Evolutionary conservation across 441 rosid species (phyloP).

Genomic region (Adansonia gregorii): DNA sequence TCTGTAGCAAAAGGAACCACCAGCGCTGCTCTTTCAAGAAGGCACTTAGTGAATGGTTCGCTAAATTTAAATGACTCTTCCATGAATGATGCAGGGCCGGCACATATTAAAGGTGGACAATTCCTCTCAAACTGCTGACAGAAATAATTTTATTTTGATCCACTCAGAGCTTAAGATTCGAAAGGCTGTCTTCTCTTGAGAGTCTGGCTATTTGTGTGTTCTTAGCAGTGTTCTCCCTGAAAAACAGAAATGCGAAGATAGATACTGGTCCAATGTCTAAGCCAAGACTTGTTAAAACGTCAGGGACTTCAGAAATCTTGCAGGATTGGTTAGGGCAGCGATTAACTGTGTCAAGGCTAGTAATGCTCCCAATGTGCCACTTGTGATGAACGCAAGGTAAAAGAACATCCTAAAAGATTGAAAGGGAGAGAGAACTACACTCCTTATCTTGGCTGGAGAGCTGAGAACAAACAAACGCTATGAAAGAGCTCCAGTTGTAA

Average conservation of each 20-base stretch:
- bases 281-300: conserved; percentile 62
- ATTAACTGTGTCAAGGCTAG: conserved; percentile 79
- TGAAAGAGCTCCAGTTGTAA: conserved; percentile 36
- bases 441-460: conserved; percentile 78
- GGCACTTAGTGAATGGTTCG: conserved; percentile 69
- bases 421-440: conserved; percentile 92
- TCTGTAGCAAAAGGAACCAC: conserved; percentile 81
- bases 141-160: conserved; percentile 63
- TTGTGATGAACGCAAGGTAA: conserved; percentile 81
- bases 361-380: conserved; percentile 75
- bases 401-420: conserved; percentile 93
- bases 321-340: conserved; percentile 68
- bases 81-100: conserved; percentile 67
- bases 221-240: conserved; percentile 73
- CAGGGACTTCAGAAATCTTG: conserved; percentile 71
- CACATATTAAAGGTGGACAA: conserved; percentile 83
- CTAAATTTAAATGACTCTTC: conserved; percentile 74
- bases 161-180: conserved; percentile 81
- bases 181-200: conserved; percentile 86
- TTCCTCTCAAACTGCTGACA: conserved; percentile 66
- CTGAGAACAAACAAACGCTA: conserved; percentile 50
- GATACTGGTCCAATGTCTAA: conserved; percentile 77
- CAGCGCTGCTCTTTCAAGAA: conserved; percentile 85
- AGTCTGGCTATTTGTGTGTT: conserved; percentile 78
- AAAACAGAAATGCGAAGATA: conserved; percentile 75